Evolutionary conservation across 441 rosid genomes (phyloP).

Genomic region (Dalechampia spathulata): DNA sequence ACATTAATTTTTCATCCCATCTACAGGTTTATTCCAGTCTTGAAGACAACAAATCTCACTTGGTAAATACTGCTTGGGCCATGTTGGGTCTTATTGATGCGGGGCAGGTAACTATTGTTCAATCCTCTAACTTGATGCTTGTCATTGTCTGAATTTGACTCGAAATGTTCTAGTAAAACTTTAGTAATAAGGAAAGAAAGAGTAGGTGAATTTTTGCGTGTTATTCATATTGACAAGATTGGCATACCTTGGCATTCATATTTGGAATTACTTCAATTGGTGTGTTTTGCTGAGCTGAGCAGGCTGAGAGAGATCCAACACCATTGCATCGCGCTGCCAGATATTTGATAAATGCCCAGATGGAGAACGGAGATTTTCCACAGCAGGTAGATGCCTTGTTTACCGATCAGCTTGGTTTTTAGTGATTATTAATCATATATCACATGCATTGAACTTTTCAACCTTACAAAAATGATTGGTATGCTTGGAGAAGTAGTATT

Average conservation of each 20-base stretch:
- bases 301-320: slow-evolving; percentile 47
- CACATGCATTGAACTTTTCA: too few relatives aligned
- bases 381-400: slow-evolving; percentile 28
- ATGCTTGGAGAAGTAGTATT: background rate
- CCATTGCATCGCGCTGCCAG: slow-evolving; percentile 51
- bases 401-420: background rate
- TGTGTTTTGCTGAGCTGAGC: slow-evolving; percentile 4
- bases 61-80: slow-evolving; percentile 84
- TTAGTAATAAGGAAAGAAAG: background rate
- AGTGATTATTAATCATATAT: background rate
- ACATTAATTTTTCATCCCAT: background rate
- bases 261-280: background rate
- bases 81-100: slow-evolving; percentile 64
- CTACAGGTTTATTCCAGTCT: slow-evolving; percentile 52
- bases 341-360: slow-evolving; percentile 45
- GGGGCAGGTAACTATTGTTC: slow-evolving; percentile 46
- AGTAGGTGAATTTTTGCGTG: too few relatives aligned
- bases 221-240: background rate
- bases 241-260: background rate
- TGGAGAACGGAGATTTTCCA: slow-evolving; percentile 60
- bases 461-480: too few relatives aligned
- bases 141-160: background rate
- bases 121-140: too few relatives aligned
- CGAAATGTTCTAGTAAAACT: background rate
- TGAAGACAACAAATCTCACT: slow-evolving; percentile 52